Evolutionary conservation across 108 stramenopile species (phyloP).

Genomic region (Nannochloropsis oceanica): DNA sequence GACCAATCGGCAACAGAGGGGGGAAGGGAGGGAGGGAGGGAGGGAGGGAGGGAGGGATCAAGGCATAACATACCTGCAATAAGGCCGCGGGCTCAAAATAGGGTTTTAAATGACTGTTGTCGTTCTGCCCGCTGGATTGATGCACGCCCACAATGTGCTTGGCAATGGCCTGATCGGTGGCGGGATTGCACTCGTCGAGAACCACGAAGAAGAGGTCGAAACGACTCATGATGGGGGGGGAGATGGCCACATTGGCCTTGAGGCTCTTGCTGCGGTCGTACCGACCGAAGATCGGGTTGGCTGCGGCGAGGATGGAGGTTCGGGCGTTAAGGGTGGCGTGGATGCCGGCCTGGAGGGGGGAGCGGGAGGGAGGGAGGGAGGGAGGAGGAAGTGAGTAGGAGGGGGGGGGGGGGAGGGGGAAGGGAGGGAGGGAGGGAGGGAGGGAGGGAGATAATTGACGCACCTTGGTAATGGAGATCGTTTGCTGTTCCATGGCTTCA

Average conservation of each 20-base stretch:
- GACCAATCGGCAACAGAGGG: conserved; percentile 27
- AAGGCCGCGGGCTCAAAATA: not conserved
- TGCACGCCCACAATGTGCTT: conserved; percentile 89
- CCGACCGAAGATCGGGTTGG: conserved; percentile 95
- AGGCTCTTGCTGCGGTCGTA: conserved; percentile 94
- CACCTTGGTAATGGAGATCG: conserved; percentile 90
- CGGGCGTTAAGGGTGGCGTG: conserved; percentile 96
- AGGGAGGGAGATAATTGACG: not conserved
- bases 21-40: no score
- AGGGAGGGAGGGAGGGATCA: no score
- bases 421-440: not conserved
- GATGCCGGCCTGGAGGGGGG: conserved; percentile 67
- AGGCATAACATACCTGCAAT: no score
- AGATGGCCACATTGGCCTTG: conserved; percentile 77
- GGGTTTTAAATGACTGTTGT: not conserved
- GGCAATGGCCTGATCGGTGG: conserved; percentile 74
- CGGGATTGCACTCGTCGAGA: conserved; percentile 78
- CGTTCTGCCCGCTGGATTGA: conserved; percentile 1
- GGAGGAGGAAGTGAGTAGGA: no score
- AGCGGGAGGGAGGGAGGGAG: not conserved
- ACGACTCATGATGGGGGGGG: conserved; percentile 87
- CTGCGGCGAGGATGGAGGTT: conserved; percentile 93
- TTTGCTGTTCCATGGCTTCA: conserved; percentile 75
- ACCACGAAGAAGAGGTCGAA: conserved; percentile 99
- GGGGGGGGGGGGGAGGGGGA: not conserved